Evolutionary conservation across 2,329 filamentous ascomycete genomes (phyloP).

Genomic region (Monosporascus sp.): DNA sequence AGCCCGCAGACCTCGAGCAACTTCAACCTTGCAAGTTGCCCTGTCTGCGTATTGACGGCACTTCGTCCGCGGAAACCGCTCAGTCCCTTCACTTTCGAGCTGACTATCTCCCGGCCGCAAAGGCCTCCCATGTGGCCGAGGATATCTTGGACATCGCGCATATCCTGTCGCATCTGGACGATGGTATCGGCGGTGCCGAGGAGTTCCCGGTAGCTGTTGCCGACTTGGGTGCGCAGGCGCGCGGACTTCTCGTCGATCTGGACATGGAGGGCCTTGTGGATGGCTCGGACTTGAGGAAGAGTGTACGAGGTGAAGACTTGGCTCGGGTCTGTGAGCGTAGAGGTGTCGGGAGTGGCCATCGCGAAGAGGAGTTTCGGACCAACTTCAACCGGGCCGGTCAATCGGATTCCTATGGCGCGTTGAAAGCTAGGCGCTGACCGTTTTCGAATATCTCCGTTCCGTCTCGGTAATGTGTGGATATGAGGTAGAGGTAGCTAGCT

Average conservation of each 20-base stretch:
- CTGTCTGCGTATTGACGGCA: constrained; percentile 17
- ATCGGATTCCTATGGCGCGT: too few species aligned
- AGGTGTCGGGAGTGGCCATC: constrained; percentile 39
- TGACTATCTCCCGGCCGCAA: constrained; percentile 69
- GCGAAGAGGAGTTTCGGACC: background rate
- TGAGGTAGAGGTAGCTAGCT: too few species aligned
- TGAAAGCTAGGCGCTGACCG: too few species aligned
- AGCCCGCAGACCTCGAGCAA: constrained; percentile 49
- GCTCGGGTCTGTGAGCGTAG: constrained; percentile 42
- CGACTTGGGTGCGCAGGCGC: constrained; percentile 59
- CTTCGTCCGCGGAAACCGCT: constrained; percentile 35
- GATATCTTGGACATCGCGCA: constrained; percentile 65
- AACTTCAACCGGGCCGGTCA: too few species aligned
- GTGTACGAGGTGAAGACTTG: constrained; percentile 54
- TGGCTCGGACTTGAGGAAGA: constrained; percentile 57
- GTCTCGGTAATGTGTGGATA: too few species aligned
- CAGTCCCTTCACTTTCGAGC: constrained; percentile 58
- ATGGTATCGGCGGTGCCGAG: constrained; percentile 93
- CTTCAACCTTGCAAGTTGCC: constrained; percentile 38
- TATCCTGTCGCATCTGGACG: constrained; percentile 77
- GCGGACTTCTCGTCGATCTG: constrained; percentile 58
- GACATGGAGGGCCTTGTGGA: constrained; percentile 55
- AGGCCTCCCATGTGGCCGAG: constrained; percentile 68
- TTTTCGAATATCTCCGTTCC: too few species aligned
- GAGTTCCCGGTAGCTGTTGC: constrained; percentile 75